Conservation (phyloP, 345 rosid genomes). For the Populus davidiana region DNA sequence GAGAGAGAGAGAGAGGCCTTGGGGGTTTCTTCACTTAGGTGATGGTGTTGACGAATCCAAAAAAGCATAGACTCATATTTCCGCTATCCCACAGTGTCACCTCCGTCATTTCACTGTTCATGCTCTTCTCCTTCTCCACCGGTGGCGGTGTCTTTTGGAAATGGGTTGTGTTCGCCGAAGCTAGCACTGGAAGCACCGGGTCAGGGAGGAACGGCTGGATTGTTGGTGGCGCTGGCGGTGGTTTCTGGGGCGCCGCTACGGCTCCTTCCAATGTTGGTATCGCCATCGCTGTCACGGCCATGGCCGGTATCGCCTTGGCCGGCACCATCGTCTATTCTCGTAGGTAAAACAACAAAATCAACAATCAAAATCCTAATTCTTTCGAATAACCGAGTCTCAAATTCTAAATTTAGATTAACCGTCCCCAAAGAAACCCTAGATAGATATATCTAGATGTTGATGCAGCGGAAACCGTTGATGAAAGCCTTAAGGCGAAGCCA, state of each 20-base stretch:
- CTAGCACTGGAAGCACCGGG: slow-evolving; percentile 35
- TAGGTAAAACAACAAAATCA: slow-evolving; percentile 35
- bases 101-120: slow-evolving; percentile 28
- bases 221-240: slow-evolving; percentile 37
- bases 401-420: background rate
- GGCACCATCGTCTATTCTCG: slow-evolving; percentile 59
- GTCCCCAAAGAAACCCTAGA: background rate
- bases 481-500: slow-evolving; percentile 58
- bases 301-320: slow-evolving; percentile 73
- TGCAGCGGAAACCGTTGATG: slow-evolving; percentile 52
- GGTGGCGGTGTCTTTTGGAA: slow-evolving; percentile 26
- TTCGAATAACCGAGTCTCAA: background rate
- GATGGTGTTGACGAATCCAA: slow-evolving; percentile 37
- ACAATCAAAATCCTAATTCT: background rate
- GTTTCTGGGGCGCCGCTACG: slow-evolving; percentile 41
- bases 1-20: background rate
- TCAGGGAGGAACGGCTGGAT: slow-evolving; percentile 16
- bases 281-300: slow-evolving; percentile 65
- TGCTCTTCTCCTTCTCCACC: slow-evolving; percentile 40
- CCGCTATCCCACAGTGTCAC: background rate
- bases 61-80: background rate
- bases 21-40: slow-evolving; percentile 28
- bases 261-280: slow-evolving; percentile 46
- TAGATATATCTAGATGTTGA: slow-evolving; percentile 30
- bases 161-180: slow-evolving; percentile 51